phyloP scores from a whole-genome alignment of 768 basidiomycete species.

The Brasilioporus rufonigricans region DNA sequence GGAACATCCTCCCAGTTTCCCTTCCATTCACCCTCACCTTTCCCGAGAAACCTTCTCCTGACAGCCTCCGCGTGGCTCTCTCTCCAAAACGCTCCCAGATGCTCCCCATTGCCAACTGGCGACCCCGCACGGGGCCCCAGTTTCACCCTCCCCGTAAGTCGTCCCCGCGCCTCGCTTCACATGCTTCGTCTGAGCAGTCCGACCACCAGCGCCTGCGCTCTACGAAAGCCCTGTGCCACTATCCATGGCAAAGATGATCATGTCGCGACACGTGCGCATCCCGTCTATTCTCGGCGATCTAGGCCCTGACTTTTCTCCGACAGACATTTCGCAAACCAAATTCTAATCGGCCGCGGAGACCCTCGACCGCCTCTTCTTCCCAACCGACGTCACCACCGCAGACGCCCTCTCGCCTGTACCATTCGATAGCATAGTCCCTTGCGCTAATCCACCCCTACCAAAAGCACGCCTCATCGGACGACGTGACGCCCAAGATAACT shows the following conservation, averaged over 20 bases:
- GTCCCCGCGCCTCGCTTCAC: background rate
- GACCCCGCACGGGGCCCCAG: conserved; percentile 19
- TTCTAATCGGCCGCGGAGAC: conserved; percentile 25
- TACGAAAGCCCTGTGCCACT: conserved; percentile 43
- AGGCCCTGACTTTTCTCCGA: background rate
- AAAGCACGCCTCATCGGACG: conserved; percentile 16
- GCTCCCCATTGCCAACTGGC: conserved; percentile 24
- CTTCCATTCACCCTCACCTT: conserved; percentile 25
- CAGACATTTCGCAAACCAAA: conserved; percentile 36
- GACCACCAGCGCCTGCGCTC: conserved; percentile 38
- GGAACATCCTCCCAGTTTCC: conserved; percentile 27
- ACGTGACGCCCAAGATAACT: conserved; percentile 20
- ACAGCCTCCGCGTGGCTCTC: conserved; percentile 2
- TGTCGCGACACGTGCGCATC: conserved; percentile 47
- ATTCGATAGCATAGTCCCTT: conserved; percentile 32
- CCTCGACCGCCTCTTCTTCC: conserved; percentile 19
- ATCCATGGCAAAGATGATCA: conserved; percentile 53
- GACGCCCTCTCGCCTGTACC: conserved; percentile 34
- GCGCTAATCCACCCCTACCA: conserved; percentile 17
- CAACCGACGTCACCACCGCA: conserved; percentile 29
- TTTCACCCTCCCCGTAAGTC: conserved; percentile 34
- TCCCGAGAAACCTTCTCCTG: conserved; percentile 20
- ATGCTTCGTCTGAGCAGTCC: background rate
- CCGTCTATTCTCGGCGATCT: background rate
- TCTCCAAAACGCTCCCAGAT: conserved; percentile 11